Evolutionary conservation across 371 early-diverging fungal species (phyloP).

Genomic region (Blastocladiella emersonii): DNA sequence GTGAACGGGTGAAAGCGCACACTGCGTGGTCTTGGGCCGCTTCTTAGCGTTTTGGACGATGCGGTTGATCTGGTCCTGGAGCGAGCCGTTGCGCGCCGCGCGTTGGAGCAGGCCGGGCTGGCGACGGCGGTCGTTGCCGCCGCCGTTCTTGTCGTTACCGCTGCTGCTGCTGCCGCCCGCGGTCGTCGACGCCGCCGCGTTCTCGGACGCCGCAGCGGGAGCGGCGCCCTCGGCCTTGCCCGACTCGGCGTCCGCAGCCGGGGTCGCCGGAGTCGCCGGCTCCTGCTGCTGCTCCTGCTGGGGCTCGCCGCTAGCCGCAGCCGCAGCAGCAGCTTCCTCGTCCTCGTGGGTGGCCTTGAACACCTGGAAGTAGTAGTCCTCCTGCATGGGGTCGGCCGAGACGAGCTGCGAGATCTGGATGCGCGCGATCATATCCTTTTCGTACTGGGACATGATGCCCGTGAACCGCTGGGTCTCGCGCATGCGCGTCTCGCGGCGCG

Average conservation of each 20-base stretch:
- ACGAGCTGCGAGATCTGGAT: conserved; percentile 87
- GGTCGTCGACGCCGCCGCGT: background rate
- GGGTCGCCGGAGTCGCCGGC: no score
- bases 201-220: no score
- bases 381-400: conserved; percentile 72
- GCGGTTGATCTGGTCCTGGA: conserved; percentile 86
- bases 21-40: conserved; percentile 60
- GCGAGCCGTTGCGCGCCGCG: background rate
- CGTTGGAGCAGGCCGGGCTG: background rate
- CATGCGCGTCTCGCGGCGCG: conserved; percentile 2
- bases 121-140: conserved; percentile 5
- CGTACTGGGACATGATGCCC: conserved; percentile 80
- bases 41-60: conserved; percentile 80
- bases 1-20: conserved; percentile 14
- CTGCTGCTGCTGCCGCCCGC: background rate
- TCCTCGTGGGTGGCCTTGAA: conserved; percentile 19
- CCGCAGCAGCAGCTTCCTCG: background rate
- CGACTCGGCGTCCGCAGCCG: no score
- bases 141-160: conserved; percentile 10
- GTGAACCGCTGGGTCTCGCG: conserved; percentile 31
- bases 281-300: no score
- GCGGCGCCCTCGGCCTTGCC: no score
- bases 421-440: conserved; percentile 79
- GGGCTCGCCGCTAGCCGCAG: no score
- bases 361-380: conserved; percentile 89